Base-by-base conservation (phyloP, 1,139 yeast species). In the Zygoascus sp. region DNA sequence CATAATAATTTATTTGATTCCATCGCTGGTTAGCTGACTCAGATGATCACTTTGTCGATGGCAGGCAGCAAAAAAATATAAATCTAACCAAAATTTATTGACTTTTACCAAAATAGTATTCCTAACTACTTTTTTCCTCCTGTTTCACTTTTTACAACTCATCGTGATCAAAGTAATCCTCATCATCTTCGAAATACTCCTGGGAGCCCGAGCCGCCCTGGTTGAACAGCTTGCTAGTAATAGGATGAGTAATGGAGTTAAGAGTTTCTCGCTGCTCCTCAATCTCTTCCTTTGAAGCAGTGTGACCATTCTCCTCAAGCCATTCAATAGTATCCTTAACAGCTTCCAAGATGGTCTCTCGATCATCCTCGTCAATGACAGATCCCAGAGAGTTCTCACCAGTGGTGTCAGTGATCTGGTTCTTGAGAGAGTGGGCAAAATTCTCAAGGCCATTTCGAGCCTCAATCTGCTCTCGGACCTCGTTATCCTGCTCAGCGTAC, bases 241-340 rank as follows among this genome's bases (percentile, higher is more conserved):
- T 89, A 67, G 97, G 97, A 70, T 81, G 83, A 45, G 96, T 96
- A 63, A 84, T 74, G 59, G 84, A 79, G 55, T 85, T 79, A 67
- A 92, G 79, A 64, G 84, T 80, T 68, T 89, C 95, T 72, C 81
- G 87, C 73, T 89, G 95, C 69, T 89, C 97, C 53, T 88, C 95
- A 60, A 86, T 84, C 63, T 92, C 98, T 69, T 89, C 97, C 60
- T 84, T 79, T 51, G 95, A 79, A 41, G 97, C 97, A 51, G 82
- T 70, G 50, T 86, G 94, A 62, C 80, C 84, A 71, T 86, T 87
- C 65, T 90, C 97, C 60, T 83, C 89, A 59, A 92, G 73, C 81
- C 94, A 92, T 69, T 85, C 96, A 57, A 84, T 70, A 47, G 89
- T 79, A 67, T 92, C 97, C 68, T 82, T 81, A 60, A 88, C 73